Percentiles rank a stretch among this genome's conserved stretches.
phyloP scores from a whole-genome alignment of 257 asterid genomes.

The Plantago major region DNA sequence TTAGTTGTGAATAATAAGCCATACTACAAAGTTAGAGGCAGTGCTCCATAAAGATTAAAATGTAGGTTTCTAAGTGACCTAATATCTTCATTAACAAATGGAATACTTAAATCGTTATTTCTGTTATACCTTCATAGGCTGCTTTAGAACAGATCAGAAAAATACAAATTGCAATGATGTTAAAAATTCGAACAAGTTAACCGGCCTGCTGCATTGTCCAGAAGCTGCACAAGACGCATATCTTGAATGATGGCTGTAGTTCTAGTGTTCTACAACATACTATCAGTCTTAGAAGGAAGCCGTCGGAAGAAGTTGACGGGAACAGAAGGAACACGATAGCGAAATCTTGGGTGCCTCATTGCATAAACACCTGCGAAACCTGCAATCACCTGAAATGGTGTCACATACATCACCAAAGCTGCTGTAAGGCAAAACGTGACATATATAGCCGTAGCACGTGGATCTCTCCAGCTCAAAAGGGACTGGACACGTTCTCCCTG shows the following conservation, averaged over 20 bases:
- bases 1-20: too few relatives aligned
- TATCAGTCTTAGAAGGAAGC: conserved; percentile 21
- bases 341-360: conserved; percentile 22
- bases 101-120: too few relatives aligned
- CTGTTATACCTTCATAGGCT: too few relatives aligned
- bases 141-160: too few relatives aligned
- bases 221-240: background rate
- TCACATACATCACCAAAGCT: conserved; percentile 20
- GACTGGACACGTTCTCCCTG: conserved; percentile 25
- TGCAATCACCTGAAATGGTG: conserved; percentile 19
- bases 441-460: conserved; percentile 21
- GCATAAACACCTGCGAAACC: conserved; percentile 17
- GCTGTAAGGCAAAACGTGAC: conserved; percentile 16
- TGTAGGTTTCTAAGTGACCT: too few relatives aligned
- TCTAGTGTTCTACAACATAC: conserved; percentile 21
- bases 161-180: too few relatives aligned
- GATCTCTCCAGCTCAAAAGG: conserved; percentile 30
- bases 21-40: too few relatives aligned
- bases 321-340: conserved; percentile 22
- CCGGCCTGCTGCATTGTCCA: background rate
- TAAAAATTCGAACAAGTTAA: too few relatives aligned
- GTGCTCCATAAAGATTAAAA: too few relatives aligned
- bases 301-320: conserved; percentile 24
- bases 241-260: background rate
- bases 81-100: too few relatives aligned